Conservation (phyloP, 2,329 filamentous ascomycete species). For the Lojkania enalia region DNA sequence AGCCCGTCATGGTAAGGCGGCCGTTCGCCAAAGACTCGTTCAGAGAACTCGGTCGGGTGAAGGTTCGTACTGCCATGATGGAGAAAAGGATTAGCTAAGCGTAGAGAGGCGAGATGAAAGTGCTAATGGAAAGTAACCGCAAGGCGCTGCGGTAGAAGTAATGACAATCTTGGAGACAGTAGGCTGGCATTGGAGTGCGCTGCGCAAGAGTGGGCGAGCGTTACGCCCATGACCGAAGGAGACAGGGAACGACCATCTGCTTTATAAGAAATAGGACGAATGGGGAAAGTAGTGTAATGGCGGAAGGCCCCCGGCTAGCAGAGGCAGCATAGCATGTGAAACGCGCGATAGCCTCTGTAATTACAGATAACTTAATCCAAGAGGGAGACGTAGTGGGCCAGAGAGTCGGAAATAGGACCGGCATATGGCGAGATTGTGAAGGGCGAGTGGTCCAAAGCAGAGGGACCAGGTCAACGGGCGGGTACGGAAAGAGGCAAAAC, state of each 20-base stretch:
- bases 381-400: slow-evolving; percentile 31
- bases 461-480: slow-evolving; percentile 20
- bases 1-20: slow-evolving; percentile 40
- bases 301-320: slow-evolving; percentile 20
- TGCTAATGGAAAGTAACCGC: slow-evolving; percentile 81
- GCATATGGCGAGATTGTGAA: slow-evolving; percentile 27
- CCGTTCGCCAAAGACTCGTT: slow-evolving; percentile 65
- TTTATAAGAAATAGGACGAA: slow-evolving; percentile 42
- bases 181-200: slow-evolving; percentile 71
- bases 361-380: slow-evolving; percentile 32
- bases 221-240: slow-evolving; percentile 18
- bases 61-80: slow-evolving; percentile 68
- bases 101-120: slow-evolving; percentile 75
- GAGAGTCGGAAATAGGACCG: slow-evolving; percentile 39
- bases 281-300: slow-evolving; percentile 30
- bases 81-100: slow-evolving; percentile 61
- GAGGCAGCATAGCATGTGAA: slow-evolving; percentile 38
- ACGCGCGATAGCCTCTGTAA: slow-evolving; percentile 31
- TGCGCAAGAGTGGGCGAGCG: slow-evolving; percentile 21
- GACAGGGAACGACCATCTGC: slow-evolving; percentile 20
- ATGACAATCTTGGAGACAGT: slow-evolving; percentile 84
- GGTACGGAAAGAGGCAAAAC: slow-evolving; percentile 22
- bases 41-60: slow-evolving; percentile 72
- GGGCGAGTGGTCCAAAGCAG: slow-evolving; percentile 30
- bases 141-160: slow-evolving; percentile 91